Conservation (phyloP, 768 basidiomycete species). For the Daedalea quercina region DNA sequence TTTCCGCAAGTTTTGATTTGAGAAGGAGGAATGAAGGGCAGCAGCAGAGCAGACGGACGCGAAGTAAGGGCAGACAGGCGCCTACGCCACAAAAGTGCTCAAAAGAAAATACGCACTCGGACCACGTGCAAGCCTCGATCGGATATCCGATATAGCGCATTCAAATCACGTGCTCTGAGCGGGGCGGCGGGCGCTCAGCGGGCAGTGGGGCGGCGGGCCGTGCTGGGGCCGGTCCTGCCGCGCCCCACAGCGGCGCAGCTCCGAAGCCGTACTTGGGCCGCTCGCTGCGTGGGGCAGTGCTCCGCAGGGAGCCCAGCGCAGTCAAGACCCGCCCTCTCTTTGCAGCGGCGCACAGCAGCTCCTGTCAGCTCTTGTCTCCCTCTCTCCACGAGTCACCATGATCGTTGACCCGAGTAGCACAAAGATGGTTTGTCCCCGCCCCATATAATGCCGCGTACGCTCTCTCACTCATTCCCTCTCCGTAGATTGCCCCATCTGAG, state of each 20-base stretch:
- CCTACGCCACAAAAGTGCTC: too few relatives aligned
- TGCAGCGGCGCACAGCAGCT: background rate
- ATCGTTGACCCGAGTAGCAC: conserved; percentile 13
- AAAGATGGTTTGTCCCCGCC: conserved; percentile 10
- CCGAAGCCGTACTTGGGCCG: too few relatives aligned
- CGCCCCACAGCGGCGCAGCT: too few relatives aligned
- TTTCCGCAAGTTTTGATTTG: background rate
- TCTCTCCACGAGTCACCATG: conserved; percentile 4
- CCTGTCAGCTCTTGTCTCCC: too few relatives aligned
- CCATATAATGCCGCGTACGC: background rate
- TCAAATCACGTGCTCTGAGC: too few relatives aligned
- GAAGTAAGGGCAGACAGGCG: too few relatives aligned
- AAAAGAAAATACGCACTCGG: background rate
- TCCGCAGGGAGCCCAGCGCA: background rate
- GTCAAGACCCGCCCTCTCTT: conserved; percentile 4
- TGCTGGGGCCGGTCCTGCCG: too few relatives aligned
- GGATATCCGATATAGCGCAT: background rate
- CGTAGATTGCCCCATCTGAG: background rate
- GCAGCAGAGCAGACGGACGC: background rate
- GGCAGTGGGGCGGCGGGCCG: too few relatives aligned
- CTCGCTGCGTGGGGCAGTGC: too few relatives aligned
- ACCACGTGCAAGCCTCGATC: conserved; percentile 6
- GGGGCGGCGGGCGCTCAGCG: too few relatives aligned
- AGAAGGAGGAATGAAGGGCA: conserved; percentile 1
- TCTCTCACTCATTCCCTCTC: background rate